Percentiles rank a stretch among this genome's conserved stretches.
Conservation (phyloP, 2,329 filamentous ascomycete genomes). For the Cladosporium cucumerinum region DNA sequence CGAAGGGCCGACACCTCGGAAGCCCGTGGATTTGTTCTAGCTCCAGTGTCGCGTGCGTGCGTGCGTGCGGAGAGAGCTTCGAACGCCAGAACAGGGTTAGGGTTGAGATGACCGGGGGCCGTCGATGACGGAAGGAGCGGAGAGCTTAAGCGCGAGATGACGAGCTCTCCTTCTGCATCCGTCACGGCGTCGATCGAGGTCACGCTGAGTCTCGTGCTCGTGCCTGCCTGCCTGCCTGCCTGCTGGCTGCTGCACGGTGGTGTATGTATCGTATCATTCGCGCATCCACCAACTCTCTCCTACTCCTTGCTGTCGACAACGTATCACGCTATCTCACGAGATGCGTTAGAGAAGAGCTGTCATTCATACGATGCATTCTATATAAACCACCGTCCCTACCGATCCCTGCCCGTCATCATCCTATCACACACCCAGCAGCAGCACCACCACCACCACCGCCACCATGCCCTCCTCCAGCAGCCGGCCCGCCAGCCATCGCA, state of each 20-base stretch:
- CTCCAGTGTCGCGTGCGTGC: background rate
- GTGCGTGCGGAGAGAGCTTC: background rate
- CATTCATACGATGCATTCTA: background rate
- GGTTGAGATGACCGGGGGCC: background rate
- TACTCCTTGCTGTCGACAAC: background rate
- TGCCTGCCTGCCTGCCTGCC: background rate
- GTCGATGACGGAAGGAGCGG: constrained; percentile 1
- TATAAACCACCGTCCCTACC: constrained; percentile 11
- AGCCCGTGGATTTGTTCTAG: background rate
- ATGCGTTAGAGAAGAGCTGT: background rate
- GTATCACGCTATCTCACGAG: background rate
- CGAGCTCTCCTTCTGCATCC: background rate
- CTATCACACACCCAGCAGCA: background rate
- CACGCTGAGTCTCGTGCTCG: background rate
- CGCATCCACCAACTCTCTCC: background rate
- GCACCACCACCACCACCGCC: constrained; percentile 8
- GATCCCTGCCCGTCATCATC: background rate
- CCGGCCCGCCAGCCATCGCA: constrained; percentile 14
- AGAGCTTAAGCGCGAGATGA: constrained; percentile 4
- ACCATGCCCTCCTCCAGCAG: constrained; percentile 16
- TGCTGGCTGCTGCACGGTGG: background rate
- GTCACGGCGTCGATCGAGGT: background rate
- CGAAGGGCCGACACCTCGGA: background rate
- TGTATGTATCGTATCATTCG: background rate
- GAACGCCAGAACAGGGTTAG: background rate